phyloP scores from a whole-genome alignment of 2,329 filamentous ascomycete genomes.

The Rutstroemia sp. region DNA sequence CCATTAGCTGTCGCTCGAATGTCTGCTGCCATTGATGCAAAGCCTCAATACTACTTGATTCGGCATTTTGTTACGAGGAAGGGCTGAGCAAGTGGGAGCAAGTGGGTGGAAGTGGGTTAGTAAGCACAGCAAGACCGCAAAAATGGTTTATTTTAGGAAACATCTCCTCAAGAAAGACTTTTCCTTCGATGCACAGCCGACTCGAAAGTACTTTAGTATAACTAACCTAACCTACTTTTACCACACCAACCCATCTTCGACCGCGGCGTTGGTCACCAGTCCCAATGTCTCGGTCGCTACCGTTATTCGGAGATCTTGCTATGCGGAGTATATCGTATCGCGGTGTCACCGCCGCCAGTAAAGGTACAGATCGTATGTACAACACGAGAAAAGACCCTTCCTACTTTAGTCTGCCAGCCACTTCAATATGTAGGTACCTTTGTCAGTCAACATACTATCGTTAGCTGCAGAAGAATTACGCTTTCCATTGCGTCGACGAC shows the following conservation, averaged over 20 bases:
- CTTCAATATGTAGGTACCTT: not conserved
- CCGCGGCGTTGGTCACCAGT: not conserved
- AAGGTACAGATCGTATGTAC: not conserved
- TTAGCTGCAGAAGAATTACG: not conserved
- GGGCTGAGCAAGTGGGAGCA: too few species aligned
- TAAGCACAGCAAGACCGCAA: too few species aligned
- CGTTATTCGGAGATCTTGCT: not conserved
- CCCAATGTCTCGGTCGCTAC: conserved; percentile 1
- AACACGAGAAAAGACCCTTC: not conserved
- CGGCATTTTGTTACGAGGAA: too few species aligned
- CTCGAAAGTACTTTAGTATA: not conserved
- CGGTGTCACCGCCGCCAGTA: not conserved
- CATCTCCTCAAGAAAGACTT: too few species aligned
- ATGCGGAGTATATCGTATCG: not conserved
- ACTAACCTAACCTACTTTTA: not conserved
- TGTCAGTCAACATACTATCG: too few species aligned
- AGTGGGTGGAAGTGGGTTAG: too few species aligned
- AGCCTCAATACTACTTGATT: too few species aligned
- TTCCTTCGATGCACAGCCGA: too few species aligned
- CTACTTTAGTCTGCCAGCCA: not conserved
- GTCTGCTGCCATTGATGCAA: too few species aligned
- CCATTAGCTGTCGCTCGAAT: too few species aligned
- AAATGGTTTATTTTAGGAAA: too few species aligned
- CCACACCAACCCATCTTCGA: not conserved
- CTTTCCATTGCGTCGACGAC: not conserved